Percentiles rank a stretch among this genome's conserved stretches.
These are phyloP conservation scores for Rhizoclosmatium sp. DNA, from an alignment of 192 early-diverging fungal genomes.

Conservation along the genomic window DNA sequence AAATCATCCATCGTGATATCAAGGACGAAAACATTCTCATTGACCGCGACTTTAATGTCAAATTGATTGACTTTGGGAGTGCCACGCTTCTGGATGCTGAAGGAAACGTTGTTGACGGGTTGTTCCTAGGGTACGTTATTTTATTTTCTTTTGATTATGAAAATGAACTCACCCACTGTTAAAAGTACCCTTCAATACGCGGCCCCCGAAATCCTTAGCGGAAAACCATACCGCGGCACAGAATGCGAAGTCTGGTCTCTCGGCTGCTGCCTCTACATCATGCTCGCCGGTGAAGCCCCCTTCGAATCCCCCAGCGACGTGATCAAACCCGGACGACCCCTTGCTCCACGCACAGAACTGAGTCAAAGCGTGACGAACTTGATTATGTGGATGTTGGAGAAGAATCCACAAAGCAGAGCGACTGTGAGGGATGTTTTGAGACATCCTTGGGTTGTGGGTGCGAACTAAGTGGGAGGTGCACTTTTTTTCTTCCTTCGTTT, in stretches of 20 bases:
- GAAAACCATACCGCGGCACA: slow-evolving; percentile 56
- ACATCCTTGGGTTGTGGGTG: slow-evolving; percentile 46
- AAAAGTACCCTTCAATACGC: slow-evolving; percentile 58
- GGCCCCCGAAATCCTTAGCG: slow-evolving; percentile 62
- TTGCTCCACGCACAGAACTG: slow-evolving; percentile 33
- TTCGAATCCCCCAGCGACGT: slow-evolving; percentile 49
- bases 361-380: slow-evolving; percentile 59
- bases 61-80: slow-evolving; percentile 75
- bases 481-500: neutral
- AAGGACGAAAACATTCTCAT: slow-evolving; percentile 78
- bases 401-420: slow-evolving; percentile 63
- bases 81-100: slow-evolving; percentile 46
- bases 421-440: slow-evolving; percentile 66
- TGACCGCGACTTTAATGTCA: slow-evolving; percentile 54
- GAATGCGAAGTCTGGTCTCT: slow-evolving; percentile 68
- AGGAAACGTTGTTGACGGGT: slow-evolving; percentile 39
- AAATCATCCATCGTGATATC: slow-evolving; percentile 81
- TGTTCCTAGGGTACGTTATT: slow-evolving; percentile 59
- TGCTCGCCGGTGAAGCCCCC: slow-evolving; percentile 60
- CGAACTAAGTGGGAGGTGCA: neutral
- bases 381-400: slow-evolving; percentile 74
- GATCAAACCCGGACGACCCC: neutral
- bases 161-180: neutral
- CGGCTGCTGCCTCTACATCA: slow-evolving; percentile 65
- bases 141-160: neutral